Conservation (phyloP, 352 stramenopile genomes). For the Phytophthora brassicae region DNA sequence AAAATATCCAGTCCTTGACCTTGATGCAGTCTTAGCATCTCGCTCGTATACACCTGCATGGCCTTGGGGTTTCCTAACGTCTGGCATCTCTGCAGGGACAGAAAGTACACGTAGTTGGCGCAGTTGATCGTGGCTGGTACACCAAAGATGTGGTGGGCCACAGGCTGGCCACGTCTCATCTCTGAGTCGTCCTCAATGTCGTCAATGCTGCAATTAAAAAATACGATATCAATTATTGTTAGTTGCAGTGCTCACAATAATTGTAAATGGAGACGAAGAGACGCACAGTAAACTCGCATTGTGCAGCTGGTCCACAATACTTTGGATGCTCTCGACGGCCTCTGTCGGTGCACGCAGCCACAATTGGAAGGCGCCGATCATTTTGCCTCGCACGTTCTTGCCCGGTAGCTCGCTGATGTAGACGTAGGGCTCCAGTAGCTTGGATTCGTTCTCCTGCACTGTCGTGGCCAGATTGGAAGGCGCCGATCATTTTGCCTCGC, state of each 20-base stretch:
- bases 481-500: conserved; percentile 84
- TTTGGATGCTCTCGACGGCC: conserved; percentile 82
- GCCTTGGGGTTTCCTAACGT: conserved; percentile 79
- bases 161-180: conserved; percentile 91
- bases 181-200: conserved; percentile 99
- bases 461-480: conserved; percentile 83
- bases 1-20: conserved; percentile 96
- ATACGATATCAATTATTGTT: neutral
- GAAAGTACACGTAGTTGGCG: conserved; percentile 98
- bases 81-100: conserved; percentile 93
- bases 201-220: conserved; percentile 77
- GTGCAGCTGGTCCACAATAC: conserved; percentile 95
- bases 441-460: conserved; percentile 43
- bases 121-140: conserved; percentile 97
- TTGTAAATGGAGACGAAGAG: neutral
- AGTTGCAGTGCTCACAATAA: neutral
- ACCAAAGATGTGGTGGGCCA: conserved; percentile 96
- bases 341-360: conserved; percentile 70
- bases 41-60: conserved; percentile 92
- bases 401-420: conserved; percentile 87
- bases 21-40: conserved; percentile 95
- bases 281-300: conserved; percentile 93
- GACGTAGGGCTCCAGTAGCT: conserved; percentile 84
- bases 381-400: conserved; percentile 88
- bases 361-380: conserved; percentile 90